These are phyloP conservation scores for Inga oerstediana DNA, from an alignment of 306 rosid genomes.

Conservation along the genomic window DNA sequence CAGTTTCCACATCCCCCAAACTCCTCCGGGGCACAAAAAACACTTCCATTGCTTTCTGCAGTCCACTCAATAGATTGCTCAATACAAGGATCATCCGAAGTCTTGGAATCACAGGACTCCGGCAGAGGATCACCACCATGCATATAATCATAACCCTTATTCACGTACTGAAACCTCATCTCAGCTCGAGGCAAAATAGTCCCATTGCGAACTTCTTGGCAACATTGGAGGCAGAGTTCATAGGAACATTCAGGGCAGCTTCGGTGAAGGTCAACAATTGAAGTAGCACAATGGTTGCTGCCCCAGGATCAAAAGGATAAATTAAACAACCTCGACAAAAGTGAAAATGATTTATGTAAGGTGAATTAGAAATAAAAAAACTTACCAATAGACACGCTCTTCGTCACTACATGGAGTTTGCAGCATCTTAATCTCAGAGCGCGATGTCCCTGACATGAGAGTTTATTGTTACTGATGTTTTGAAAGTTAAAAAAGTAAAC, in stretches of 20 bases:
- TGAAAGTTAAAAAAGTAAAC: constrained; percentile 31
- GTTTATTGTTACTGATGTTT: constrained; percentile 25
- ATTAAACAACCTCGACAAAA: constrained; percentile 24
- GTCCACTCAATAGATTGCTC: constrained; percentile 49
- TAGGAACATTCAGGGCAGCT: constrained; percentile 72
- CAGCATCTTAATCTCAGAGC: constrained; percentile 47
- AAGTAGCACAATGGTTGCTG: constrained; percentile 86
- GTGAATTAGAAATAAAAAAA: constrained; percentile 27
- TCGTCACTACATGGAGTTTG: constrained; percentile 57
- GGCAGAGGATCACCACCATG: constrained; percentile 72
- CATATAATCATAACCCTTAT: constrained; percentile 73
- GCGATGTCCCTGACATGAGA: constrained; percentile 49
- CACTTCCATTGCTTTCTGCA: constrained; percentile 51
- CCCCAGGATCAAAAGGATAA: constrained; percentile 37
- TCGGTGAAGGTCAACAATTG: constrained; percentile 76
- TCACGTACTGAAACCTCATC: constrained; percentile 59
- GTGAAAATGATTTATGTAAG: constrained; percentile 5
- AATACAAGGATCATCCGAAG: constrained; percentile 35
- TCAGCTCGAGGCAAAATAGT: constrained; percentile 47
- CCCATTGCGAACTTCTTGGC: constrained; percentile 69
- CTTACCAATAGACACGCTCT: constrained; percentile 84
- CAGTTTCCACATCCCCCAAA: constrained; percentile 70
- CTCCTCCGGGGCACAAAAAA: constrained; percentile 65
- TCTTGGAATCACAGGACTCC: constrained; percentile 34
- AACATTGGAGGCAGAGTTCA: constrained; percentile 77